Evolutionary conservation across 805 yeast genomes (phyloP).

Genomic region (Helenozyma rhizophorensis): DNA sequence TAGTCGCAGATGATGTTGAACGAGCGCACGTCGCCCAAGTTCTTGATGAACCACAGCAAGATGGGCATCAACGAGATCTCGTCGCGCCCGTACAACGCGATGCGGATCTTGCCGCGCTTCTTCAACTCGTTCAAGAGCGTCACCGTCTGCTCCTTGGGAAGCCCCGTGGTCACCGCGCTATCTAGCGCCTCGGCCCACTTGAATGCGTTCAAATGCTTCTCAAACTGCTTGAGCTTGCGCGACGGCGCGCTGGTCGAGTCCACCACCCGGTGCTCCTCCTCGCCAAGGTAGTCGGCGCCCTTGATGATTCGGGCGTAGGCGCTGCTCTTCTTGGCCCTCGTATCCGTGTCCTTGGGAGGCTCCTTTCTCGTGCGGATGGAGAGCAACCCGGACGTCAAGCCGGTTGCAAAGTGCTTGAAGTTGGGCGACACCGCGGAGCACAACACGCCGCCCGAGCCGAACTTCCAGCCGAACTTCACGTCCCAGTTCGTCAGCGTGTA

Average conservation of each 20-base stretch:
- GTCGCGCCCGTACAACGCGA: slow-evolving; percentile 78
- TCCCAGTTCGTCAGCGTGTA: slow-evolving; percentile 68
- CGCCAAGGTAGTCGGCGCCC: slow-evolving; percentile 89
- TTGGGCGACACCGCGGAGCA: slow-evolving; percentile 84
- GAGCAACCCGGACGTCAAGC: slow-evolving; percentile 83
- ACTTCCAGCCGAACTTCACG: slow-evolving; percentile 96
- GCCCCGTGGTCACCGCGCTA: slow-evolving; percentile 74
- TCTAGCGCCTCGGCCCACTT: slow-evolving; percentile 93
- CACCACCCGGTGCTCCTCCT: slow-evolving; percentile 70
- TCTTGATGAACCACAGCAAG: slow-evolving; percentile 74
- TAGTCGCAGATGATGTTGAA: slow-evolving; percentile 62
- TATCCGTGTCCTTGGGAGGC: slow-evolving; percentile 50
- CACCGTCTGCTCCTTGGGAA: slow-evolving; percentile 73
- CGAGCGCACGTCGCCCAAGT: slow-evolving; percentile 76
- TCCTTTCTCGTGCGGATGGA: slow-evolving; percentile 85
- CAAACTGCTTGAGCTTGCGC: slow-evolving; percentile 76
- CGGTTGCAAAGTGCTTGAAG: slow-evolving; percentile 85
- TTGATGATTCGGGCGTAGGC: slow-evolving; percentile 79
- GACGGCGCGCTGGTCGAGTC: slow-evolving; percentile 49
- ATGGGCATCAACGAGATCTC: slow-evolving; percentile 83
- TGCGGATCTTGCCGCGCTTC: slow-evolving; percentile 81
- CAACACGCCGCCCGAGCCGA: slow-evolving; percentile 82
- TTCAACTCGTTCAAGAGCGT: slow-evolving; percentile 84
- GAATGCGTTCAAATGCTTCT: slow-evolving; percentile 79
- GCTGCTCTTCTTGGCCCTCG: slow-evolving; percentile 48